These are phyloP conservation scores for Aspergillus incahuasiensis DNA, from an alignment of 495 filamentous ascomycete species.

Conservation along the genomic window DNA sequence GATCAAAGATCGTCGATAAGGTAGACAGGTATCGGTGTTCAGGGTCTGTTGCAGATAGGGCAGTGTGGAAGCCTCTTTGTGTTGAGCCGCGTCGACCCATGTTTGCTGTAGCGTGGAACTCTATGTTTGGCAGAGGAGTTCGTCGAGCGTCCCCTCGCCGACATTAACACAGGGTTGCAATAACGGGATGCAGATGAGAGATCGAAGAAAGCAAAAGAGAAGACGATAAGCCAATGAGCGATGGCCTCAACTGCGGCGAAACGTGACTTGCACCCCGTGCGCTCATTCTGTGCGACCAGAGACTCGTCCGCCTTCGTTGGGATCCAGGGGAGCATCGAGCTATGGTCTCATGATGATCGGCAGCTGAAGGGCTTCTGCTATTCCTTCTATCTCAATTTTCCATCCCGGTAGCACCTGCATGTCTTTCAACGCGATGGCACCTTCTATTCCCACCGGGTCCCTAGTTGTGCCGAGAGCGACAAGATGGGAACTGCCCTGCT, in stretches of 20 bases:
- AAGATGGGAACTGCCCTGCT: background rate
- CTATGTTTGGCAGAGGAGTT: background rate
- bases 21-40: background rate
- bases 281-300: background rate
- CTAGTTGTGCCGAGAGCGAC: background rate
- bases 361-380: background rate
- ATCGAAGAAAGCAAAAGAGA: background rate
- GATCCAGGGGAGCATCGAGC: background rate
- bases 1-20: too few relatives aligned
- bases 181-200: background rate
- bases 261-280: conserved; percentile 10
- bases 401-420: conserved; percentile 19
- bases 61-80: background rate
- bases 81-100: background rate
- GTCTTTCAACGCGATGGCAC: conserved; percentile 11
- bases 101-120: background rate
- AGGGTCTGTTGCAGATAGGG: too few relatives aligned
- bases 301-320: background rate
- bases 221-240: background rate
- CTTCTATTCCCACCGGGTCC: conserved; percentile 1
- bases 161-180: background rate
- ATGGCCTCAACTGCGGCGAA: background rate
- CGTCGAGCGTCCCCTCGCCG: background rate
- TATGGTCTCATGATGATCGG: conserved; percentile 16
- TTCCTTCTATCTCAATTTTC: conserved; percentile 2